phyloP scores from a whole-genome alignment of 768 basidiomycete species.

The Lactarius evosmus region DNA sequence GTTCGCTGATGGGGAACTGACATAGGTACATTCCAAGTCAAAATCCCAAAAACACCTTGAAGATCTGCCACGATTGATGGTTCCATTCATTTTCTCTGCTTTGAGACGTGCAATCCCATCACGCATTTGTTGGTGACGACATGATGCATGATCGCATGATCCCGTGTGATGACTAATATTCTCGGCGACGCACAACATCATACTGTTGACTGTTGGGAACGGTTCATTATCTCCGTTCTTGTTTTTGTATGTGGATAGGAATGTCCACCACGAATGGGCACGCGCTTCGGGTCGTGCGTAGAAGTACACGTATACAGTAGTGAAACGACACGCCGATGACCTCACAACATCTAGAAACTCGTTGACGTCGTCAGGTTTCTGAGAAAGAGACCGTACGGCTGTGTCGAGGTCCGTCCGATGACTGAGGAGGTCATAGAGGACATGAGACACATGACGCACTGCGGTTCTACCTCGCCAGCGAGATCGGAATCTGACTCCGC shows the following conservation, averaged over 20 bases:
- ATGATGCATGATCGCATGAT: not conserved
- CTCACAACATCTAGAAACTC: not conserved
- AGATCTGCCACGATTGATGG: not conserved
- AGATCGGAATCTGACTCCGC: too few relatives aligned
- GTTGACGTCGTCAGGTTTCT: not conserved
- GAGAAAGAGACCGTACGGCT: not conserved
- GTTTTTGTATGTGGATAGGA: too few relatives aligned
- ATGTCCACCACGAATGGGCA: too few relatives aligned
- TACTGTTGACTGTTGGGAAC: too few relatives aligned
- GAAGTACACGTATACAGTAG: not conserved
- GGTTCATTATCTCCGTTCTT: too few relatives aligned
- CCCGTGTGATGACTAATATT: not conserved
- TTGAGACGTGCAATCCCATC: not conserved
- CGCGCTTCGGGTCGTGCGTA: not conserved
- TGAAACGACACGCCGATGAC: not conserved
- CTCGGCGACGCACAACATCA: not conserved
- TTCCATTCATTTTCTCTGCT: not conserved
- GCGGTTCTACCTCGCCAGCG: not conserved
- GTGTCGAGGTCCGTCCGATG: slow-evolving; percentile 9
- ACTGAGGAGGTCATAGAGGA: not conserved
- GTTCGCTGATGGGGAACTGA: slow-evolving; percentile 3
- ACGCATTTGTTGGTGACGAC: too few relatives aligned
- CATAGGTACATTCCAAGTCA: slow-evolving; percentile 79
- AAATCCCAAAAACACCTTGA: slow-evolving; percentile 62
- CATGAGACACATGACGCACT: not conserved